Base-by-base conservation (phyloP, 1,284 basidiomycete genomes). In the Cutaneotrichosporon sp. region DNA sequence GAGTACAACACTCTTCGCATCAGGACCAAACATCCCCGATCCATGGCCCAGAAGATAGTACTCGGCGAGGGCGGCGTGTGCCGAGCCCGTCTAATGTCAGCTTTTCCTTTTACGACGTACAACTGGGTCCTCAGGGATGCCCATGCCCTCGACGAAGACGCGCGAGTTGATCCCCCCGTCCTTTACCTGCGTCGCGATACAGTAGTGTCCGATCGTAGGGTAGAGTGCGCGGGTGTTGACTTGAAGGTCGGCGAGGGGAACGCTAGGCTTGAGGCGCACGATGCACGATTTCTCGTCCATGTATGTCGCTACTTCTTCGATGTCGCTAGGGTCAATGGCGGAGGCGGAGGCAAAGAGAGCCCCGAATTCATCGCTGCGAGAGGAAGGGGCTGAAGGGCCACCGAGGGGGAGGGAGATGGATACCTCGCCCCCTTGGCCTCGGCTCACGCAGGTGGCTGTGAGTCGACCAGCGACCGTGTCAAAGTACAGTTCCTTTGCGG, bases 81-180 rank as follows among this genome's bases (percentile, higher is more conserved):
- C 72, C 1, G 72, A 69, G 18, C 76, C 76, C 14, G 73, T 74
- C 75, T 77, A 62, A 5, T n/a, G 34, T 47, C 52, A 56, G 57
- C 11, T 14, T 2, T 30, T 26, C 21, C 13, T 11, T 16, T n/a
- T 14, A 26, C 13, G 8, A 74, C 73, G 66, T 53, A 77, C 76
- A 6, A 78, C 75, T 31, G 73, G 70, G 65, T 78, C 76, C 61
- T 78, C 76, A 2, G 55, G 55, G 34, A 56, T 56, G 21, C 69
- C 68, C 5, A 40, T 11, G 49, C 73, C 65, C 2, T 71, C 69
- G 2, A 49, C 67, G 58, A 74, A 74, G 36, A 76, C 72, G 57
- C 76, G 61, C 18, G 71, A 72, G 47, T 69, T 64, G 62, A 68
- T 58, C 31, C 40, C 30, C 7, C 58, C n/a, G 0, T 57, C 60